Evolutionary conservation across 768 basidiomycete genomes (phyloP).

Genomic region (Tricholoma matsutake): DNA sequence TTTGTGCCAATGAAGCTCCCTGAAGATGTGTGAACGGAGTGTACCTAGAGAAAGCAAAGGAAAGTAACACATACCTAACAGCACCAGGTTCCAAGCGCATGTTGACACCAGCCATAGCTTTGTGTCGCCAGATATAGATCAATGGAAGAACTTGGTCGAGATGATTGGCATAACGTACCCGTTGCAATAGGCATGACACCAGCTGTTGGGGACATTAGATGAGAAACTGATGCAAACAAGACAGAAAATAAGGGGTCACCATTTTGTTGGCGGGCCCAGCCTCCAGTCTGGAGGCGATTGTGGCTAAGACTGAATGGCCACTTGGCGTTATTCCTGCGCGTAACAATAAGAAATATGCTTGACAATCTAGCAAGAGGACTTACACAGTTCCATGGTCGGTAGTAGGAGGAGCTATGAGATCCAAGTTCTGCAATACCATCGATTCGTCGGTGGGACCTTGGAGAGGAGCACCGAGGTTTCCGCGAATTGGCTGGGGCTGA

Average conservation of each 20-base stretch:
- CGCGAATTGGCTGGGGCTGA: slow-evolving; percentile 34
- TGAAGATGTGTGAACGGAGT: slow-evolving; percentile 13
- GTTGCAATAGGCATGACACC: slow-evolving; percentile 48
- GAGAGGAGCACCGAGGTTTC: slow-evolving; percentile 37
- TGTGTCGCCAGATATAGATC: slow-evolving; percentile 5
- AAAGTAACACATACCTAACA: slow-evolving; percentile 32
- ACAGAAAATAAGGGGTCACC: slow-evolving; percentile 23
- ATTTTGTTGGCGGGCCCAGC: slow-evolving; percentile 60
- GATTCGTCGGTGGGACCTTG: slow-evolving; percentile 40
- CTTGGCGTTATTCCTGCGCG: slow-evolving; percentile 43
- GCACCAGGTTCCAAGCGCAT: slow-evolving; percentile 51
- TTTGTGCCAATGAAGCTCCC: slow-evolving; percentile 55
- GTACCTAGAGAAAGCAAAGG: neutral
- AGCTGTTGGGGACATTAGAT: slow-evolving; percentile 26
- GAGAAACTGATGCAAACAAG: neutral
- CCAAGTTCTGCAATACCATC: slow-evolving; percentile 43
- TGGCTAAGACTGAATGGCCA: slow-evolving; percentile 57
- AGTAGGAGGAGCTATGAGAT: slow-evolving; percentile 41
- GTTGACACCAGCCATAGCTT: slow-evolving; percentile 46
- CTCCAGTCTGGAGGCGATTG: slow-evolving; percentile 54
- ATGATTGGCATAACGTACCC: slow-evolving; percentile 24
- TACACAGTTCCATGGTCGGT: slow-evolving; percentile 44
- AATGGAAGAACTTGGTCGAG: neutral
- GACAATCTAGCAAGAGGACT: slow-evolving; percentile 11
- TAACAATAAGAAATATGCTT: neutral